Evolutionary conservation across 257 asterid species (phyloP).

Genomic region (Avicennia marina): DNA sequence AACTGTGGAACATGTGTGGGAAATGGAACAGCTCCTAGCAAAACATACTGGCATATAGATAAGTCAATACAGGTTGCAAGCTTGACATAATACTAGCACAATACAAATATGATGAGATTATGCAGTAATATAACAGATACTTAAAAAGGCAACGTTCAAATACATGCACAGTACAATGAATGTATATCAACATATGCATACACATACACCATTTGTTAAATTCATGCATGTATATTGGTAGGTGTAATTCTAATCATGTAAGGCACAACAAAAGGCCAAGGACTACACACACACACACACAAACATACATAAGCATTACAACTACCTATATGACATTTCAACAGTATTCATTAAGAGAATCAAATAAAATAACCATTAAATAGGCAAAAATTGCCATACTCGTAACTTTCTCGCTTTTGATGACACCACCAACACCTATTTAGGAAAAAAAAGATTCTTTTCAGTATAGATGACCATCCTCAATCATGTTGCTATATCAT

Average conservation of each 20-base stretch:
- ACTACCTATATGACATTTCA: too few species aligned
- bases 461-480: slow-evolving; percentile 2
- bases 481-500: too few species aligned
- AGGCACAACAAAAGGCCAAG: too few species aligned
- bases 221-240: slow-evolving; percentile 1
- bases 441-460: neutral
- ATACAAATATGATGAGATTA: slow-evolving; percentile 1
- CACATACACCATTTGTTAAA: too few species aligned
- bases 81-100: too few species aligned
- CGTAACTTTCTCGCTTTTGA: too few species aligned
- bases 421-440: slow-evolving; percentile 21
- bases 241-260: too few species aligned
- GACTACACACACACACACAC: too few species aligned
- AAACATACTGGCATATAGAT: slow-evolving; percentile 51
- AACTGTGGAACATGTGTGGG: slow-evolving; percentile 83
- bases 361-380: slow-evolving; percentile 7
- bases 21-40: slow-evolving; percentile 97
- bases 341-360: slow-evolving; percentile 8
- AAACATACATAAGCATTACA: too few species aligned
- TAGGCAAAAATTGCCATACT: too few species aligned
- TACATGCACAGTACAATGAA: too few species aligned
- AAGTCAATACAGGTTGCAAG: slow-evolving; percentile 1
- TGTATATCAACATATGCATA: too few species aligned
- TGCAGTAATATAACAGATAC: neutral
- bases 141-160: neutral